Evolutionary conservation across 2,329 filamentous ascomycete species (phyloP), one percentile per base, ranked within the genome.

Genomic region (Botrytis medusae): DNA sequence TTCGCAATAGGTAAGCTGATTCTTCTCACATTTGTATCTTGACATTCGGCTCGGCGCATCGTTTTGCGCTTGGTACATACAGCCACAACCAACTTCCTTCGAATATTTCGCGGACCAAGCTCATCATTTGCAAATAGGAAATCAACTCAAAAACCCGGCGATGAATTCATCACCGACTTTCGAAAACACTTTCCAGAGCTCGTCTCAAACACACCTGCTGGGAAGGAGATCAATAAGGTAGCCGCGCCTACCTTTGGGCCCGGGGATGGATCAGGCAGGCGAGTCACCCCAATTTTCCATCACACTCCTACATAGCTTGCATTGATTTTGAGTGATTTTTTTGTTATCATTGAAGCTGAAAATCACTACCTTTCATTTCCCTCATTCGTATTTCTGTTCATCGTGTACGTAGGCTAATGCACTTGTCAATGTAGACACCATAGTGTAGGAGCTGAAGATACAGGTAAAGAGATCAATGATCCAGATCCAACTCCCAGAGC

Each of bases 151-250:
- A 97, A 97, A 85, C 94, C 94, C 72, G 91, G 90, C 82, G 92
- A 95, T 81, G 93, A 95, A 79, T 87, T 97, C 80, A 90, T 96
- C 82, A 90, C 90, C 83, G 91, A 90, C 82, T 97, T 97, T 84
- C 93, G 93, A 82, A 89, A 93, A 79, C 91, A 89, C 77, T 97
- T 97, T 80, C 92, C 93, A 64, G 90, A 95, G 79, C 85, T 97
- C 75, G 85, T 87, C 73, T 84, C 87, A 74, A 79, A 83, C 77
- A 81, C 86, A 70, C 81, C 84, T 73, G 79, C 86, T 71, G 65
- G 29, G 18, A 71, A 84, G 77, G 79, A 81, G 77, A 79, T 84
- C 79, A 74, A 75, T 69, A 74, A 72, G 44, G 65, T 77, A 42
- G 67, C 75, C 22, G 78, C 76, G 57, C 76, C 73, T 40, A 65